Evolutionary conservation across 768 basidiomycete genomes (phyloP).

Genomic region (Psilocybe azurescens): DNA sequence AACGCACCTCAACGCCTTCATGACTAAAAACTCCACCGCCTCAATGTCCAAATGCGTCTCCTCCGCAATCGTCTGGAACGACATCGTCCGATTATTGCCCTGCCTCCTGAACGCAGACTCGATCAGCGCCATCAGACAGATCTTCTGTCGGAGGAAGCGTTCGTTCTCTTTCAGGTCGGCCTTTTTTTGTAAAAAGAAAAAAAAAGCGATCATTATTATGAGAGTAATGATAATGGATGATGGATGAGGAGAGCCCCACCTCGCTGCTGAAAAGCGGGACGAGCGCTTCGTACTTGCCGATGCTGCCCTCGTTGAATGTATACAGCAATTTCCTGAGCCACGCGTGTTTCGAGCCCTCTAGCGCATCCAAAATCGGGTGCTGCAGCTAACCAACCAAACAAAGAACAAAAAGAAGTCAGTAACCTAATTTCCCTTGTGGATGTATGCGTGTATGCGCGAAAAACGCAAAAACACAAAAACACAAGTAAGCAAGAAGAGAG

Average conservation of each 20-base stretch:
- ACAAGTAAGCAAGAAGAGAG: no score
- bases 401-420: no score
- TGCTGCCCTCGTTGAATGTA: slow-evolving; percentile 97
- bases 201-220: no score
- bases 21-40: slow-evolving; percentile 96
- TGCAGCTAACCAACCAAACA: no score
- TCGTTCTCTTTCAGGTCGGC: slow-evolving; percentile 90
- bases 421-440: no score
- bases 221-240: no score
- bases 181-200: slow-evolving; percentile 46
- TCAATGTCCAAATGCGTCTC: slow-evolving; percentile 88
- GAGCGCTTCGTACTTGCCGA: slow-evolving; percentile 94
- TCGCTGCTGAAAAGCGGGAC: slow-evolving; percentile 87
- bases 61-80: slow-evolving; percentile 90
- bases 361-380: slow-evolving; percentile 93
- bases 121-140: slow-evolving; percentile 98
- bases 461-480: not conserved
- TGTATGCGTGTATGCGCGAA: no score
- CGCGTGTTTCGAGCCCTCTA: slow-evolving; percentile 82
- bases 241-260: no score
- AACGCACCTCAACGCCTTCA: slow-evolving; percentile 99
- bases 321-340: slow-evolving; percentile 94
- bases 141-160: slow-evolving; percentile 95
- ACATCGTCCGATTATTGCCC: slow-evolving; percentile 83
- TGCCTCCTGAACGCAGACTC: slow-evolving; percentile 92